Conservation (phyloP, 345 rosid genomes). For the Corymbia maculata region DNA sequence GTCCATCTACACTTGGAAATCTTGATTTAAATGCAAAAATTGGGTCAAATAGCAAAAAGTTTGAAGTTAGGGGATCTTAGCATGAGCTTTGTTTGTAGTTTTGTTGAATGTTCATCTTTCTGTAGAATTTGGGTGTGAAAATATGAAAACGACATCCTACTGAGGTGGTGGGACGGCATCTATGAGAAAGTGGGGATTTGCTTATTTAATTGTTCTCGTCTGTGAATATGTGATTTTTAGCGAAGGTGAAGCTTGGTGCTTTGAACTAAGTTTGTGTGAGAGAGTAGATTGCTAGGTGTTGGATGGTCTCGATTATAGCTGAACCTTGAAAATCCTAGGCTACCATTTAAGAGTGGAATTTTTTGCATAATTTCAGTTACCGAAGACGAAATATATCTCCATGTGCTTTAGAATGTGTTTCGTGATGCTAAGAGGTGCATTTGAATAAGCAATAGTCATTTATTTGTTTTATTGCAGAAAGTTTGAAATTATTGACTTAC, state of each 20-base stretch:
- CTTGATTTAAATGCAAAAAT: neutral
- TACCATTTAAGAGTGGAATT: neutral
- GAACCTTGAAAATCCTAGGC: neutral
- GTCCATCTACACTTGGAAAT: neutral
- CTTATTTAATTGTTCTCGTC: neutral
- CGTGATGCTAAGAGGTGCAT: neutral
- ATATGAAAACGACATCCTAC: neutral
- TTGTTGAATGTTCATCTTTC: neutral
- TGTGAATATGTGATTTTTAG: neutral
- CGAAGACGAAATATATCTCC: neutral
- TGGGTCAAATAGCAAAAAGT: neutral
- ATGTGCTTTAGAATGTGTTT: neutral
- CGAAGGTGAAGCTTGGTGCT: neutral
- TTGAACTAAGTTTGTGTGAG: neutral
- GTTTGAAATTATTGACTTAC: neutral
- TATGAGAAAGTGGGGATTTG: neutral
- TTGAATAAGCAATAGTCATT: neutral
- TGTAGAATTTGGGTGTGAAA: neutral
- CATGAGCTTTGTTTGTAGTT: neutral
- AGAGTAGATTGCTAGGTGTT: neutral
- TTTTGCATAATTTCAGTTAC: neutral
- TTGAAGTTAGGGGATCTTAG: neutral
- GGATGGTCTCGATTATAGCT: neutral
- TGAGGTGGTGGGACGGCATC: neutral
- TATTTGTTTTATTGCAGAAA: neutral